A percentile compares a stretch with the other conserved stretches of the same genome.
Conservation (phyloP, 352 stramenopile species). For the Phytophthora boehmeriae region DNA sequence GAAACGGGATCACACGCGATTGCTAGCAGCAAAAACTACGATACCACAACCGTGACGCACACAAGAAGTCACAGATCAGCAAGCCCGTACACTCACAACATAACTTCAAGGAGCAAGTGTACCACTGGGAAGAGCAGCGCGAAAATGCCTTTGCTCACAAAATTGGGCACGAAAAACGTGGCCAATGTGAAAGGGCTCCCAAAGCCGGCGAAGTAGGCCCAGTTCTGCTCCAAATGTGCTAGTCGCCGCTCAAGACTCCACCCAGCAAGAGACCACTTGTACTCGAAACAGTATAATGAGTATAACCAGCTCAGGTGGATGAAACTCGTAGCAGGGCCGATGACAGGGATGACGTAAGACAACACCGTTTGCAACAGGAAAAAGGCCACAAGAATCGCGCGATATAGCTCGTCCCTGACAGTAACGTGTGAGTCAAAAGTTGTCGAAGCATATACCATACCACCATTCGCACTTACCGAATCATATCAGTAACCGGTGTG, state of each 20-base stretch:
- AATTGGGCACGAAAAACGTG: conserved; percentile 91
- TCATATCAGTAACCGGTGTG: conserved; percentile 84
- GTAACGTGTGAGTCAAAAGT: conserved; percentile 4
- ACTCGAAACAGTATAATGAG: conserved; percentile 92
- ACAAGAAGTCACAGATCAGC: background rate
- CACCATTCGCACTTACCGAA: conserved; percentile 52
- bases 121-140: conserved; percentile 88
- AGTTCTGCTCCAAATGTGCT: conserved; percentile 84
- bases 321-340: conserved; percentile 80
- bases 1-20: conserved; percentile 79
- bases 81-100: background rate
- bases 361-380: conserved; percentile 88
- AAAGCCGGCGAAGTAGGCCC: conserved; percentile 89
- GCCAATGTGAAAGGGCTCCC: conserved; percentile 86
- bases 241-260: conserved; percentile 87
- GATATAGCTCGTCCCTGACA: conserved; percentile 83
- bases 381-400: conserved; percentile 85
- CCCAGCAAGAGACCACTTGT: conserved; percentile 89
- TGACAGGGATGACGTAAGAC: conserved; percentile 78
- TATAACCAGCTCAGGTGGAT: conserved; percentile 89
- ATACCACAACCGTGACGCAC: background rate
- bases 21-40: conserved; percentile 82
- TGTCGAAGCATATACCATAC: background rate
- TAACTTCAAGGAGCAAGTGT: conserved; percentile 9
- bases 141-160: conserved; percentile 91